Base-by-base conservation (phyloP, 257 asterid species). In the Solanum dulcamara region DNA sequence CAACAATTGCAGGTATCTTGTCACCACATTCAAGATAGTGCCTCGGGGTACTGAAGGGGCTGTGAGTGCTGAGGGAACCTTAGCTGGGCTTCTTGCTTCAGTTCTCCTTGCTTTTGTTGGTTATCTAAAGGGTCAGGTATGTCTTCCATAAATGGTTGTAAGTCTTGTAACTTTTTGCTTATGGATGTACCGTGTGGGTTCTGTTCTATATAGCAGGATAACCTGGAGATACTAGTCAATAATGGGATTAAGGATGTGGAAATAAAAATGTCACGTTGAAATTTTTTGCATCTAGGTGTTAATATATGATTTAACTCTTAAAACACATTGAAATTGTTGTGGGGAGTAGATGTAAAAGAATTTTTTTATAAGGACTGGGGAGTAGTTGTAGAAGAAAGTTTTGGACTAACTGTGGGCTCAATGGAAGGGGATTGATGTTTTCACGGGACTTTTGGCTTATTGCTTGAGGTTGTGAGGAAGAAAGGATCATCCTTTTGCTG, bases 11-110 rank as follows among this genome's bases (percentile, higher is more conserved):
- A 96, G 98, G 72, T 96, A 96, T 84, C 91, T 95, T 50, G 96
- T 94, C 87, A 96, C 99, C n/a, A 90, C 98, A 9, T 95, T 96
- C 89, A 96, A 95, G 93, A 91, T 90, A 85, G 99, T 96, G 38
- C 98, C 99, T 2, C 87, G 97, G 89, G 98, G 99, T 82, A 94
- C 99, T 6, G 99, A 96, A 92, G 99, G 99, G 84, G 99, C 99
- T 15, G 93, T 96, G 81, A 96, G 98, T 86, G 83, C 92, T 71
- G 99, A 96, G 90, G 99, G 99, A 87, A 95, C 99, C 84, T 66
- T 94, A 18, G 94, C 98, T 57, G 99, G 99, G 84, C 85, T 96
- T 81, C 77, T 93, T 33, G 98, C 98, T 83, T 95, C 99, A 13
- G 50, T 92, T 88, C 94, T 95, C 85, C 97, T 97, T 86, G 97